These are phyloP conservation scores for Plasmodium inui DNA, from an alignment of 169 alveolate species.

Conservation along the genomic window DNA sequence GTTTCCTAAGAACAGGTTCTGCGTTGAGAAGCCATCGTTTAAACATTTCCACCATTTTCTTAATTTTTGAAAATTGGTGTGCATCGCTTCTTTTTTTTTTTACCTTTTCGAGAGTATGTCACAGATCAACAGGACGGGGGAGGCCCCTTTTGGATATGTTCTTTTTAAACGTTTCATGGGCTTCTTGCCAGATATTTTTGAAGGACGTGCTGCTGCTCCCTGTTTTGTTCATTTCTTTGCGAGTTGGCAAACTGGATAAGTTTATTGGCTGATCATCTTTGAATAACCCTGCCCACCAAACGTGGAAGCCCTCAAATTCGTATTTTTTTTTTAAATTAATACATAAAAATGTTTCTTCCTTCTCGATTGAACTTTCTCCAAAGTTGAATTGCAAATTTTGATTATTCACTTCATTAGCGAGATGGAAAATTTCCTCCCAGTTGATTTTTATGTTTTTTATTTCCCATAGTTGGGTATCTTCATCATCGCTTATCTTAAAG, in stretches of 20 bases:
- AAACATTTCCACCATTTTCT: background rate
- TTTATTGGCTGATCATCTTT: slow-evolving; percentile 34
- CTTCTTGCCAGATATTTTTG: slow-evolving; percentile 69
- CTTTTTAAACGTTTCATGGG: slow-evolving; percentile 70
- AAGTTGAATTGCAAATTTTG: slow-evolving; percentile 29
- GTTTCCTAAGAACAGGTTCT: background rate
- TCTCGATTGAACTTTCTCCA: slow-evolving; percentile 21
- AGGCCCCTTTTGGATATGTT: slow-evolving; percentile 37
- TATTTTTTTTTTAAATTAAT: slow-evolving; percentile 60
- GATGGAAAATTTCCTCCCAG: slow-evolving; percentile 40
- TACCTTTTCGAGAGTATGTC: background rate
- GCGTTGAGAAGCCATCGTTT: background rate
- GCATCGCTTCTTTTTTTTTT: background rate
- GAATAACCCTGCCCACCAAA: slow-evolving; percentile 74
- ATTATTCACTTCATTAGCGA: slow-evolving; percentile 62
- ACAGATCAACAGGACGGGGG: slow-evolving; percentile 33
- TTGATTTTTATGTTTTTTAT: slow-evolving; percentile 53
- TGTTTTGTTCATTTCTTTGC: slow-evolving; percentile 18
- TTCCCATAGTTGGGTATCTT: slow-evolving; percentile 77
- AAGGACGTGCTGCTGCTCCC: slow-evolving; percentile 27
- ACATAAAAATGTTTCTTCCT: slow-evolving; percentile 72
- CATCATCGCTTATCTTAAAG: slow-evolving; percentile 42
- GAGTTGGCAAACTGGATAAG: slow-evolving; percentile 36
- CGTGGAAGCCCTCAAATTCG: slow-evolving; percentile 44
- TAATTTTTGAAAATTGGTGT: background rate